A percentile compares a stretch with the other conserved stretches of the same genome.
These are phyloP conservation scores for Panicum miliaceum DNA, from an alignment of 176 grass and related monocot genomes.

Conservation along the genomic window DNA sequence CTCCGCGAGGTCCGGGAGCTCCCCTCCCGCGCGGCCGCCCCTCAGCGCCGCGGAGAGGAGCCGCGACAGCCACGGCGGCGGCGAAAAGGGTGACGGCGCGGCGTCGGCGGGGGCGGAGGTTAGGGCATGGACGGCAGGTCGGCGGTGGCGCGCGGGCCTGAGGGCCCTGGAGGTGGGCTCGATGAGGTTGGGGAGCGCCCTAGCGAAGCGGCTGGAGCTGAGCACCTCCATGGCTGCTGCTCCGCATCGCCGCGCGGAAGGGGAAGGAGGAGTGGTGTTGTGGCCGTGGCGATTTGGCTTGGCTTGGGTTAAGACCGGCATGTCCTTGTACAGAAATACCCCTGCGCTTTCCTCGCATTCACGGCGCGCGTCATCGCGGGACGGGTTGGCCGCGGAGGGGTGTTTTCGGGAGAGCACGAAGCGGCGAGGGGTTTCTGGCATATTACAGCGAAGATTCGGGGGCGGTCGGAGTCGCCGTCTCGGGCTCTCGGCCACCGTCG, in stretches of 20 bases:
- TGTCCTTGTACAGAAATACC: not conserved
- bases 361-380: not conserved
- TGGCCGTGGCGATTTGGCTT: conserved; percentile 35
- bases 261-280: conserved; percentile 20
- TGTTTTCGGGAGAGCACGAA: not conserved
- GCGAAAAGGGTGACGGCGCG: conserved; percentile 8
- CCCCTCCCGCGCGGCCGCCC: conserved; percentile 51
- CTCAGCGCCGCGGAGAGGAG: conserved; percentile 43
- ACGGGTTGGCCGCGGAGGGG: not conserved
- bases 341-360: not conserved
- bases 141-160: not conserved
- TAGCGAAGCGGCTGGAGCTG: conserved; percentile 65
- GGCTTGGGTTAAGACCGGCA: not conserved
- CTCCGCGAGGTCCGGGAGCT: conserved; percentile 44
- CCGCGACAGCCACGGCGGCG: conserved; percentile 13
- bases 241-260: conserved; percentile 59
- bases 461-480: conserved; percentile 46
- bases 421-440: conserved; percentile 28
- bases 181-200: conserved; percentile 42
- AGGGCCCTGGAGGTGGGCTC: not conserved
- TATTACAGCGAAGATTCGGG: conserved; percentile 55
- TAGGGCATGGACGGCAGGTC: conserved; percentile 17
- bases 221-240: conserved; percentile 77
- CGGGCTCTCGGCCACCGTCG: not conserved
- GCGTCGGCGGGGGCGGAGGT: conserved; percentile 37